Evolutionary conservation across 2,329 filamentous ascomycete genomes (phyloP).

Genomic region (Stemphylium beticola): DNA sequence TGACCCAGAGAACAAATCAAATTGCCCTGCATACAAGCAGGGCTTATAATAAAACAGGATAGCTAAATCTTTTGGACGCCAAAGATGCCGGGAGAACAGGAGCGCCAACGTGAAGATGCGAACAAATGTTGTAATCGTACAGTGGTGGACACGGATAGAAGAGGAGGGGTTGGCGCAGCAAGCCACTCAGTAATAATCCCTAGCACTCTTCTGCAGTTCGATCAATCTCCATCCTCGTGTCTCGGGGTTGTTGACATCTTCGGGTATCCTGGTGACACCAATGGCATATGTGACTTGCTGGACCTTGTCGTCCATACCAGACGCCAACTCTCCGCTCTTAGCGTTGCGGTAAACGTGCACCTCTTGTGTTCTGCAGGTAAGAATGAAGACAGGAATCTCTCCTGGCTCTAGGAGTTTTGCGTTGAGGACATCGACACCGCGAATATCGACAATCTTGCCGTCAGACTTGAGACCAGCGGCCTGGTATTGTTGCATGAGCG

Average conservation of each 20-base stretch:
- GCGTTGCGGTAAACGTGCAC: constrained; percentile 95
- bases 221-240: constrained; percentile 97
- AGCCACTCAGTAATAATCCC: constrained; percentile 75
- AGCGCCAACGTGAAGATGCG: constrained; percentile 23
- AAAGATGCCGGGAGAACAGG: constrained; percentile 33
- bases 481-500: constrained; percentile 95
- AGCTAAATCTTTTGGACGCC: constrained; percentile 40
- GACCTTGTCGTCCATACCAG: constrained; percentile 98
- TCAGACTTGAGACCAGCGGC: constrained; percentile 92
- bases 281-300: constrained; percentile 98
- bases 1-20: constrained; percentile 19
- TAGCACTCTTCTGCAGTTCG: constrained; percentile 96
- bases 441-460: constrained; percentile 92
- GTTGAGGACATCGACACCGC: constrained; percentile 86
- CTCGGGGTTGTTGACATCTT: constrained; percentile 96
- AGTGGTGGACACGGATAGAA: constrained; percentile 8
- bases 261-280: constrained; percentile 88
- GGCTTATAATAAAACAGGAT: constrained; percentile 10
- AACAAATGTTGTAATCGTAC: constrained; percentile 27
- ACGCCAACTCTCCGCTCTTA: constrained; percentile 87
- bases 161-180: background rate
- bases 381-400: constrained; percentile 93
- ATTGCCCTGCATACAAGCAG: constrained; percentile 1
- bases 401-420: constrained; percentile 83
- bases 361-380: constrained; percentile 95